A percentile compares a stretch with the other conserved stretches of the same genome.
Evolutionary conservation across 345 rosid species (phyloP).

Genomic region (Microcos paniculata): DNA sequence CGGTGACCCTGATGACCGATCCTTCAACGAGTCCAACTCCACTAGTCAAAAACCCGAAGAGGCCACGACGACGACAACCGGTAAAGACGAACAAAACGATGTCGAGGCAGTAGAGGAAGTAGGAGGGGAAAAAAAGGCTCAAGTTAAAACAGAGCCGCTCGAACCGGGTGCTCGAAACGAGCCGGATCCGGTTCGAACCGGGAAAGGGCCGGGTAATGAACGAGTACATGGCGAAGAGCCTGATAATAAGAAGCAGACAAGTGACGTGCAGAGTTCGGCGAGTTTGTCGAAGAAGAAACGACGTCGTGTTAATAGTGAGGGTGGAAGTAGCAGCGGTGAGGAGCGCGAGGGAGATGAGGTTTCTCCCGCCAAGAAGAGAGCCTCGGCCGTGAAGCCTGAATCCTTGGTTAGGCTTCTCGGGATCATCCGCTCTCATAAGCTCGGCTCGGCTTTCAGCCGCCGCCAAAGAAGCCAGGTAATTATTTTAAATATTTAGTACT

Average conservation of each 20-base stretch:
- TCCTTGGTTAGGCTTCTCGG: constrained; percentile 34
- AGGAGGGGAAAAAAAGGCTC: constrained; percentile 5
- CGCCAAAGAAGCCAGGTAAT: constrained; percentile 62
- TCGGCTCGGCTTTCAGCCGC: constrained; percentile 50
- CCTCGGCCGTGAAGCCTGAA: constrained; percentile 42
- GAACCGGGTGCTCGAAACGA: constrained; percentile 23
- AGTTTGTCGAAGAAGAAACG: constrained; percentile 41
- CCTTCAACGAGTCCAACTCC: constrained; percentile 55
- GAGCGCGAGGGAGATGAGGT: constrained; percentile 44
- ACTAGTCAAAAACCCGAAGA: constrained; percentile 42
- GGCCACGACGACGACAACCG: not conserved
- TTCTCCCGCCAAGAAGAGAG: constrained; percentile 47
- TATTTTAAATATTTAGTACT: constrained; percentile 4
- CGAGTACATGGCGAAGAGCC: constrained; percentile 13
- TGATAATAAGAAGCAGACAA: constrained; percentile 30
- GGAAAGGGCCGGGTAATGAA: constrained; percentile 17
- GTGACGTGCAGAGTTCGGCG: constrained; percentile 54
- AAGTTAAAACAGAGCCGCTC: constrained; percentile 21
- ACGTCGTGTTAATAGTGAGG: constrained; percentile 27
- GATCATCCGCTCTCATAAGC: constrained; percentile 46
- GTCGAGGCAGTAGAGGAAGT: constrained; percentile 14
- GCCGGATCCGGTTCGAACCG: constrained; percentile 22
- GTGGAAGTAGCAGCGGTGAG: constrained; percentile 39
- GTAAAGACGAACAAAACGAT: constrained; percentile 24
- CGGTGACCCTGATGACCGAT: constrained; percentile 42